Evolutionary conservation across 768 basidiomycete genomes (phyloP).

Genomic region (Cystofilobasidium ferigula): DNA sequence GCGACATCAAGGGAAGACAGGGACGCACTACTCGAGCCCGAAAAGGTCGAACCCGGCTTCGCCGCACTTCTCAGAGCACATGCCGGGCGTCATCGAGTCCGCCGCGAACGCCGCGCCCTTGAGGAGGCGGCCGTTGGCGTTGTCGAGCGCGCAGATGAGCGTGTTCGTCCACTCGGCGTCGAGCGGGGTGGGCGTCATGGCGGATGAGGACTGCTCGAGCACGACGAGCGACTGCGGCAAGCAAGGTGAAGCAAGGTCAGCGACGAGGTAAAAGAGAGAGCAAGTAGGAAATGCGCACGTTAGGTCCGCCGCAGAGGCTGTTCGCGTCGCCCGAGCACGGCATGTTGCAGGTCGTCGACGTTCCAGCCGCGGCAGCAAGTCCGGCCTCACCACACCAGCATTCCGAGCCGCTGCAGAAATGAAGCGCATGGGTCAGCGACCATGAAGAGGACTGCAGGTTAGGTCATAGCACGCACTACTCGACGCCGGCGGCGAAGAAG

Average conservation of each 20-base stretch:
- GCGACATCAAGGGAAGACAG: background rate
- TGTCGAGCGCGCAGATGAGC: background rate
- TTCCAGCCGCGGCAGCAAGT: too few species aligned
- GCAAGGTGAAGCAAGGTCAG: too few species aligned
- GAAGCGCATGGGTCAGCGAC: background rate
- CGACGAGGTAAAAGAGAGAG: too few species aligned
- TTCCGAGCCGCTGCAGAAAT: too few species aligned
- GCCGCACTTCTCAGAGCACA: background rate
- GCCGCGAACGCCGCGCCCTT: background rate
- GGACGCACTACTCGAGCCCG: constrained; percentile 1
- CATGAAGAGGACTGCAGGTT: background rate
- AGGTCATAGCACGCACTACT: background rate
- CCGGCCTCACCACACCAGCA: background rate
- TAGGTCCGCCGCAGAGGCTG: background rate
- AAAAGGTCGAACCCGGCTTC: background rate
- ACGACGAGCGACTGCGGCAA: too few species aligned
- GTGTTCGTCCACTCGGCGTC: background rate
- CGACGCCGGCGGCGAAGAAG: background rate
- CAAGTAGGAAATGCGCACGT: background rate
- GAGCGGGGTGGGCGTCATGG: too few species aligned
- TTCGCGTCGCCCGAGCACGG: background rate
- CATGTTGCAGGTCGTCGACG: background rate
- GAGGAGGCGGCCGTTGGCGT: background rate
- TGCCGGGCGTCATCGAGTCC: background rate
- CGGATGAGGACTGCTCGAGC: background rate